Evolutionary conservation across 306 rosid species (phyloP), one percentile per base, ranked within the genome.

Genomic region (Fragaria ananassa): DNA sequence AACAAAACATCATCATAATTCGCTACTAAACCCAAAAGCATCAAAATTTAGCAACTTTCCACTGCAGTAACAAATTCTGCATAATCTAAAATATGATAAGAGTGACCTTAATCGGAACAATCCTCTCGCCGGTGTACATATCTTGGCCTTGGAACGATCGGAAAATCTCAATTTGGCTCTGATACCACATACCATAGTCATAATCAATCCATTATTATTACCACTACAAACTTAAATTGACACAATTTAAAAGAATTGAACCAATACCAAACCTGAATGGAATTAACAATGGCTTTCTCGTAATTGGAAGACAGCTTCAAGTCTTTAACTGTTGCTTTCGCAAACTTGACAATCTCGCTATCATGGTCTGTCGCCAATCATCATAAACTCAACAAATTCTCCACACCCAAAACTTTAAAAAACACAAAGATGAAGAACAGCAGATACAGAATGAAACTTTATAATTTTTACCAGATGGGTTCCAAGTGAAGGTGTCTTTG

Each of bases 401-500:
- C n/a, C 25, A 65, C 0, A 65, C 44, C 70, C 70, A 27, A 21
- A 41, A 68, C 29, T 25, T 35, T 14, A 65, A 83, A 2, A 74
- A 56, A 12, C 53, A 19, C 14, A 62, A 27, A 46, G 51, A 8
- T 27, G 5, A 61, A 4, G 25, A 12, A 3, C 10, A 34, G 6
- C 27, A 27, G n/a, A 27, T 61, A 21, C 42, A 66, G 8, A 5
- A 58, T 45, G 0, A 1, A 34, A 49, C 63, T 56, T 62, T 15
- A 0, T 1, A 27, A 37, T 56, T 74, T 67, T 25, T 85, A 93
- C 98, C 97, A 75, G 95, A 82, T 79, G 96, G 95, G 88, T 94
- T 92, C 98, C 96, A 92, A 56, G 98, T 92, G 86, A 95, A 89
- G n/a, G 93, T 80, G 76, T 95, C 97, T 79, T 89, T 92, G 84